Percentiles rank a stretch among this genome's conserved stretches.
phyloP scores from a whole-genome alignment of 345 rosid genomes.

The Corchorus olitorius region DNA sequence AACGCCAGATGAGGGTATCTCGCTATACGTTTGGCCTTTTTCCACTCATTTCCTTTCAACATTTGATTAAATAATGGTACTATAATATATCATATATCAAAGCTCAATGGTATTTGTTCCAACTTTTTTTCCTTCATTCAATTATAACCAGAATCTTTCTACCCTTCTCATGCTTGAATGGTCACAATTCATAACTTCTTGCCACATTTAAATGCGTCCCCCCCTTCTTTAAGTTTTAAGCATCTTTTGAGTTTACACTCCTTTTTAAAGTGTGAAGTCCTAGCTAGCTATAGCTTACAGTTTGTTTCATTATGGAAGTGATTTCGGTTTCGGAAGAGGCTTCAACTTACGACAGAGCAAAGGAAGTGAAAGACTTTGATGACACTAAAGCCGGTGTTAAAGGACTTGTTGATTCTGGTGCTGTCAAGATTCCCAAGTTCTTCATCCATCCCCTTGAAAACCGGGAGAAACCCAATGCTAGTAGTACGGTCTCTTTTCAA shows the following conservation, averaged over 20 bases:
- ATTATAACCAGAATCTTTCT: conserved; percentile 17
- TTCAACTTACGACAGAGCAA: conserved; percentile 21
- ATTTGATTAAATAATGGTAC: background rate
- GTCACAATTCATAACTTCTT: background rate
- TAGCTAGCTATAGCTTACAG: background rate
- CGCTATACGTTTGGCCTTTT: background rate
- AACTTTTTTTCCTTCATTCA: background rate
- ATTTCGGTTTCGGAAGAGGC: conserved; percentile 5
- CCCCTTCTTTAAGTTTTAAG: background rate
- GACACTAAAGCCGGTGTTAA: conserved; percentile 37
- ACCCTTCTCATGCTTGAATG: conserved; percentile 9
- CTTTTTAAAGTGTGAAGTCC: background rate
- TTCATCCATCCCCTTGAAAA: conserved; percentile 37
- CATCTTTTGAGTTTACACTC: conserved; percentile 5
- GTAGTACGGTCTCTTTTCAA: background rate
- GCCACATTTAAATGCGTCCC: background rate
- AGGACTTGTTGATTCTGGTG: conserved; percentile 48
- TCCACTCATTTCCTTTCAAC: background rate
- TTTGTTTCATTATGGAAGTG: background rate
- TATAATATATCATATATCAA: background rate
- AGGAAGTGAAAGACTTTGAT: conserved; percentile 31
- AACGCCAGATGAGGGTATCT: conserved; percentile 21
- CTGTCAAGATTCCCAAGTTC: conserved; percentile 40
- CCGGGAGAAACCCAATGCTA: background rate
- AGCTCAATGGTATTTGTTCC: conserved; percentile 11